A percentile compares a stretch with the other conserved stretches of the same genome.
These are phyloP conservation scores for Hyphodiscus sp. DNA, from an alignment of 2,329 filamentous ascomycete genomes.

Conservation along the genomic window DNA sequence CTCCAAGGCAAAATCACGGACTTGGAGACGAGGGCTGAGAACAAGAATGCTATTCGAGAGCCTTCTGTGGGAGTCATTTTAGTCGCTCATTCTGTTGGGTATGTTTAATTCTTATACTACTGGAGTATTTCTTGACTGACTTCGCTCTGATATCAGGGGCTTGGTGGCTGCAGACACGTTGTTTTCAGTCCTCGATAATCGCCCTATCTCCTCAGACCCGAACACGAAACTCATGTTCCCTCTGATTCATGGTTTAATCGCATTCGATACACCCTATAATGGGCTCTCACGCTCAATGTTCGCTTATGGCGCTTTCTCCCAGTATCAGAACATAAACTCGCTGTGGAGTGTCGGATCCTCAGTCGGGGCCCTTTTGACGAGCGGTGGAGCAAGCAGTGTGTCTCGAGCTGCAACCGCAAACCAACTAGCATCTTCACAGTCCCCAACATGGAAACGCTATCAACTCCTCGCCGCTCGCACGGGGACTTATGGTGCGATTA, in stretches of 20 bases:
- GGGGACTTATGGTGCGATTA: conserved; percentile 74
- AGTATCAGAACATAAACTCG: conserved; percentile 50
- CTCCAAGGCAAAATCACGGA: conserved; percentile 77
- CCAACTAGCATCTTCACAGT: conserved; percentile 15
- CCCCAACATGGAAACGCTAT: conserved; percentile 43
- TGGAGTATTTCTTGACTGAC: conserved; percentile 7
- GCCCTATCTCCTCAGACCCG: conserved; percentile 34
- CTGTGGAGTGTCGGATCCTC: conserved; percentile 54
- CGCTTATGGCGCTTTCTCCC: conserved; percentile 53
- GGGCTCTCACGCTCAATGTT: conserved; percentile 55
- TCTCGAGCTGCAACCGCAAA: conserved; percentile 7
- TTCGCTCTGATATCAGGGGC: conserved; percentile 41
- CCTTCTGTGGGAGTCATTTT: conserved; percentile 74
- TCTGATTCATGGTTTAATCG: conserved; percentile 70
- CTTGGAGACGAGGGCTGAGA: conserved; percentile 63
- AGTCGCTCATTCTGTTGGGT: conserved; percentile 78
- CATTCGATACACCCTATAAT: conserved; percentile 82
- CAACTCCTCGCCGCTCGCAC: conserved; percentile 68
- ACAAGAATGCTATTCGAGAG: conserved; percentile 71
- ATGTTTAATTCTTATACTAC: conserved; percentile 17
- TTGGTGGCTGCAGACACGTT: conserved; percentile 79
- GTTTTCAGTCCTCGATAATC: conserved; percentile 41
- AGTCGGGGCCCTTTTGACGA: conserved; percentile 41
- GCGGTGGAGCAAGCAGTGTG: conserved; percentile 23
- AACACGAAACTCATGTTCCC: conserved; percentile 49